Percentiles rank a stretch among this genome's conserved stretches.
Conservation (phyloP, 2,329 filamentous ascomycete species). For the Ophiognomonia clavigignenti-juglandacearum region DNA sequence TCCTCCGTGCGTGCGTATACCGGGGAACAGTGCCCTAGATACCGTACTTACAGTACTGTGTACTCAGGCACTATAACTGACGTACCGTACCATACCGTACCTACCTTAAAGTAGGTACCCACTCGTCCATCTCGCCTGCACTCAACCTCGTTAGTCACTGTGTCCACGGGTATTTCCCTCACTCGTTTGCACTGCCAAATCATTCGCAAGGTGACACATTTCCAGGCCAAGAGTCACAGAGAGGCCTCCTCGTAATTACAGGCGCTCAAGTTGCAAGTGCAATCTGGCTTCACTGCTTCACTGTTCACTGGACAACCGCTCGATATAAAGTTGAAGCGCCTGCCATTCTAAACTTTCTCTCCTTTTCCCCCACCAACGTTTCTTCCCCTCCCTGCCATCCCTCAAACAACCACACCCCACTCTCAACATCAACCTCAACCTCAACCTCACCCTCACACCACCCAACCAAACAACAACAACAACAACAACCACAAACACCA, state of each 20-base stretch:
- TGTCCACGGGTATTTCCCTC: too few species aligned
- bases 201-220: not conserved
- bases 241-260: too few species aligned
- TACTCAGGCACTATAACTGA: too few species aligned
- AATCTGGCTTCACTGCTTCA: not conserved
- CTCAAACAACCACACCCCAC: too few species aligned
- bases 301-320: not conserved
- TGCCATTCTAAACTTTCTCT: not conserved
- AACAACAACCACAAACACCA: not conserved
- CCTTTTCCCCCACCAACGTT: not conserved
- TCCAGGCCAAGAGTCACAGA: not conserved
- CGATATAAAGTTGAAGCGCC: not conserved
- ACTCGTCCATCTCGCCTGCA: not conserved
- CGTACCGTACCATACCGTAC: too few species aligned
- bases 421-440: too few species aligned
- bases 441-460: not conserved
- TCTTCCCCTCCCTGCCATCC: too few species aligned
- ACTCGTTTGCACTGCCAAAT: not conserved
- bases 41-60: too few species aligned
- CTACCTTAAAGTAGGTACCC: conserved; percentile 2
- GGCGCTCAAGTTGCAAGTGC: not conserved
- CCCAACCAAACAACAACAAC: not conserved
- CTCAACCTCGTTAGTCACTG: too few species aligned
- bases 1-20: too few species aligned
- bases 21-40: too few species aligned